Evolutionary conservation across 2,329 filamentous ascomycete species (phyloP).

Genomic region (Fusarium verrucosum): DNA sequence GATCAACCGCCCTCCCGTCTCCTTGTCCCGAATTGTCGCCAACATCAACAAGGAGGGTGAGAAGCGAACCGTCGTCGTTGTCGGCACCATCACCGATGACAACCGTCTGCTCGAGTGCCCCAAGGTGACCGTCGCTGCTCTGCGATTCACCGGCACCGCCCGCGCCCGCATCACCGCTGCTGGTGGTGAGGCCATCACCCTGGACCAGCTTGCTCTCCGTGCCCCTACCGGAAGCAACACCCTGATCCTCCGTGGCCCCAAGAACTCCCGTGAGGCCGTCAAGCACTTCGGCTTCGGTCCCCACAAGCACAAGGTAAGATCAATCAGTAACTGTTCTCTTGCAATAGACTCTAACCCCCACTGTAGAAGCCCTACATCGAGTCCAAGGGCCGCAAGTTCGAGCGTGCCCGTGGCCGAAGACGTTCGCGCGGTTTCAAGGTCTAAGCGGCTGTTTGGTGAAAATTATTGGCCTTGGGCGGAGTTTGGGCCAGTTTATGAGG

Average conservation of each 20-base stretch:
- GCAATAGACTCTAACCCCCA: slow-evolving; percentile 46
- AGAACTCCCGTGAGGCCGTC: slow-evolving; percentile 96
- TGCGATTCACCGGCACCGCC: slow-evolving; percentile 96
- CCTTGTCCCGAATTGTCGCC: slow-evolving; percentile 85
- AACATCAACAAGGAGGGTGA: slow-evolving; percentile 72
- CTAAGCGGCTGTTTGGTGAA: slow-evolving; percentile 65
- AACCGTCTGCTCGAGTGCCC: slow-evolving; percentile 90
- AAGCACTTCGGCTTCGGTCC: slow-evolving; percentile 99
- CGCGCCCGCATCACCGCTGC: slow-evolving; percentile 92
- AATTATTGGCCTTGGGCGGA: slow-evolving; percentile 42
- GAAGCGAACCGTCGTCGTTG: slow-evolving; percentile 90
- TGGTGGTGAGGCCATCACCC: slow-evolving; percentile 92
- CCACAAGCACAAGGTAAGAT: slow-evolving; percentile 91
- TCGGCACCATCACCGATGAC: slow-evolving; percentile 97
- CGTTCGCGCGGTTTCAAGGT: slow-evolving; percentile 99
- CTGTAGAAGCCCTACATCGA: slow-evolving; percentile 90
- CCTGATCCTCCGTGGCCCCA: slow-evolving; percentile 94
- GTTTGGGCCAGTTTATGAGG: slow-evolving; percentile 43
- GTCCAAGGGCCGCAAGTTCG: slow-evolving; percentile 99
- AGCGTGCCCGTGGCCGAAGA: slow-evolving; percentile 98
- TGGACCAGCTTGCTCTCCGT: slow-evolving; percentile 96
- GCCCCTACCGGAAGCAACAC: slow-evolving; percentile 97
- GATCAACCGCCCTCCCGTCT: slow-evolving; percentile 96
- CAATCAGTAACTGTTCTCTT: neutral
- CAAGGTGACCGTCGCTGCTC: slow-evolving; percentile 92